Evolutionary conservation across 129 eudicot species (phyloP).

Genomic region (Smallanthus sonchifolius): DNA sequence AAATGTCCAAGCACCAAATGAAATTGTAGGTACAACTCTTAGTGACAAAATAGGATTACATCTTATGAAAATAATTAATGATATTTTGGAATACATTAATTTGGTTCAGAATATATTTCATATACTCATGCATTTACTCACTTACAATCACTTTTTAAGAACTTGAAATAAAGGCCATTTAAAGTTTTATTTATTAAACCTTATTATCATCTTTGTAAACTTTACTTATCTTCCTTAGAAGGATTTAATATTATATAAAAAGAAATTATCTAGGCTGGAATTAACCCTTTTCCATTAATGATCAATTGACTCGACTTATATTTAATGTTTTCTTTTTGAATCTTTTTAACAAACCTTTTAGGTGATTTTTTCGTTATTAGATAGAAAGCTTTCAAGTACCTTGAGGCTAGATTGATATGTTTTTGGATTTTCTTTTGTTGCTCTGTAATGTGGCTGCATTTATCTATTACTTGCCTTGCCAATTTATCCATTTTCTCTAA

Average conservation of each 20-base stretch:
- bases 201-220: conserved; percentile 11
- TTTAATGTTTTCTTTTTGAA: background rate
- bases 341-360: background rate
- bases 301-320: background rate
- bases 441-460: conserved; percentile 1
- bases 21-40: background rate
- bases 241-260: conserved; percentile 8
- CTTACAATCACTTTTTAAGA: conserved; percentile 7
- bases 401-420: background rate
- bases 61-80: conserved; percentile 8
- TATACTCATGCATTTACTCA: conserved; percentile 10
- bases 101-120: background rate
- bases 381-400: conserved; percentile 4
- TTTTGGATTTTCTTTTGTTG: conserved; percentile 6
- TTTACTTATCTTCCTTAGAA: conserved; percentile 13
- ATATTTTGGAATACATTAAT: background rate
- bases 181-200: background rate
- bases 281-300: conserved; percentile 16
- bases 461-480: background rate
- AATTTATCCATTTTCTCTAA: background rate
- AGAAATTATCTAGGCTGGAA: conserved; percentile 4
- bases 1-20: conserved; percentile 8
- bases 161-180: conserved; percentile 7
- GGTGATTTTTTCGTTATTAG: background rate
- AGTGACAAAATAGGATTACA: conserved; percentile 9